Percentiles rank a stretch among this genome's conserved stretches.
Evolutionary conservation across 1,284 basidiomycete species (phyloP).

Genomic region (Fomitopsis palustris): DNA sequence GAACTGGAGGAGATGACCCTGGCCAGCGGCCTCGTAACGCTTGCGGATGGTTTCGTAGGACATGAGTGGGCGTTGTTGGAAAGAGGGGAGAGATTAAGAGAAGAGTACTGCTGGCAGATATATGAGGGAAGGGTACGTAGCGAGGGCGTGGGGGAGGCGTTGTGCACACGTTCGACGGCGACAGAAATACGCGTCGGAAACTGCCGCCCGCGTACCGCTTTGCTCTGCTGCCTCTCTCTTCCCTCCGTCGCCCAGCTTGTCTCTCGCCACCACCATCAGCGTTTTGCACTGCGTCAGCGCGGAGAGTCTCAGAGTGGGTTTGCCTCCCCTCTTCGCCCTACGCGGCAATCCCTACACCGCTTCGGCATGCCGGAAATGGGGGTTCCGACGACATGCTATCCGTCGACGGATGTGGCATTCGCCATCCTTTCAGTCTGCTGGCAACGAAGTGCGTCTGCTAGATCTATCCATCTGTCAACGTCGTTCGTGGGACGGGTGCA

Average conservation of each 20-base stretch:
- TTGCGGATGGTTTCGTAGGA: constrained; percentile 39
- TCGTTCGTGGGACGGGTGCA: no score
- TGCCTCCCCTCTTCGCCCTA: not conserved
- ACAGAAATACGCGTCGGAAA: constrained; percentile 10
- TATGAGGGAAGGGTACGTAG: constrained; percentile 3
- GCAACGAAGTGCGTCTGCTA: not conserved
- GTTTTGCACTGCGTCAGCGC: not conserved
- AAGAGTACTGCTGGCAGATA: not conserved
- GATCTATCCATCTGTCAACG: not conserved
- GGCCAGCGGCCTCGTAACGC: constrained; percentile 77
- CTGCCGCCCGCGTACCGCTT: constrained; percentile 13
- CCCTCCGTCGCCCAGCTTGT: not conserved
- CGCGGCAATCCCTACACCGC: not conserved
- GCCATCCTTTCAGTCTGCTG: no score
- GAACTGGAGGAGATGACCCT: constrained; percentile 88
- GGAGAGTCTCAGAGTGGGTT: not conserved
- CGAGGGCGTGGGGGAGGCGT: constrained; percentile 2
- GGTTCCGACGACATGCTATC: not conserved
- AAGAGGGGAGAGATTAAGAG: not conserved
- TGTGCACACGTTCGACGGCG: constrained; percentile 2
- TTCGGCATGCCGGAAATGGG: not conserved
- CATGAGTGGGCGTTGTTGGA: constrained; percentile 15
- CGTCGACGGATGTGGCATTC: not conserved
- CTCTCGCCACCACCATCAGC: not conserved
- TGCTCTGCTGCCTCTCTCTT: not conserved